Evolutionary conservation across 768 basidiomycete species (phyloP), one percentile per base, ranked within the genome.

Genomic region (Serpula lacrymans): DNA sequence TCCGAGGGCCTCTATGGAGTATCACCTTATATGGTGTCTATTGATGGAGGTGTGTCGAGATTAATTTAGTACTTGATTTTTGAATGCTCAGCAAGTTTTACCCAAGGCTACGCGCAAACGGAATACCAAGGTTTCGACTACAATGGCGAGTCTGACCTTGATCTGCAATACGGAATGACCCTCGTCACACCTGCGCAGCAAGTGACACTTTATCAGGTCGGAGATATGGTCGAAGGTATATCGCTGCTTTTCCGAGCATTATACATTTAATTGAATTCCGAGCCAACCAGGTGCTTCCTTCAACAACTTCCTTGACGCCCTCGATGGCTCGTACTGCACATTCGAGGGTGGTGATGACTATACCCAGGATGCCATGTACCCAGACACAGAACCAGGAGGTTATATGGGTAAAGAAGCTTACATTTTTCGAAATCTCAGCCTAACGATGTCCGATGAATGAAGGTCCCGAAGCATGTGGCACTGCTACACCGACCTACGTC

Each of bases 141-240:
- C 40, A 65, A 70, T 40, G 68, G 63, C 16, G 75, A 76, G 45
- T 62, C 62, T 23, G 63, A 67, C 34, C 64, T 72, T 39, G 71
- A 72, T 43, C 53, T 77, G 6, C 59, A 75, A 47, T 74, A 72
- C 39, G 58, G 63, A 20, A 72, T 75, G 69, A 45, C 61, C 3
- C 55, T 77, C 38, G 54, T 59, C 3, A 52, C 57, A 30, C 47
- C 54, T 1, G 38, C 30, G 14, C 62, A 63, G 45, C 47, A 52
- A 7, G 58, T 67, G 10, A 57, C 50, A 21, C 47, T 69, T 27
- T 51, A 62, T 21, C 63, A 68, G 39, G 52, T 57, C 29, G 65
- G 64, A 5, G 58, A 59, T 35, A 26, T 48, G 14, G 45, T 54
- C 32, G 60, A 66, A 1, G 56, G 59, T 55, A 32, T 29, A 43